These are phyloP conservation scores for Sordariomycetes sp. DNA, from an alignment of 2,329 filamentous ascomycete genomes.

Conservation along the genomic window DNA sequence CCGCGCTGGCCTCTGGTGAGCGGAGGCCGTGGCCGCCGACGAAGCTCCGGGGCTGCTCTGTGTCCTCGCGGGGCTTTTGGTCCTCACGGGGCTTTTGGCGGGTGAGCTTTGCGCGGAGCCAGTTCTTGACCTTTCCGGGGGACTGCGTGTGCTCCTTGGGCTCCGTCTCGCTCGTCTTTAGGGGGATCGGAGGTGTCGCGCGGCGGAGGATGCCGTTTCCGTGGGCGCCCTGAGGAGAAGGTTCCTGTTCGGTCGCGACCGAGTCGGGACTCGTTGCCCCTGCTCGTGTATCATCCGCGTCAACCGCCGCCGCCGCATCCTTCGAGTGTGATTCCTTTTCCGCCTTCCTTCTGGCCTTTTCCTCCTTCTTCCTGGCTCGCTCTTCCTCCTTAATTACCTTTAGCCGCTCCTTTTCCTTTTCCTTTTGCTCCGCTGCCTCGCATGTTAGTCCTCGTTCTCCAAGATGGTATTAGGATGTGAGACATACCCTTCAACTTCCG, in stretches of 20 bases:
- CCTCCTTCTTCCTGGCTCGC: not conserved
- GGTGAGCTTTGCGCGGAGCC: slow-evolving; percentile 3
- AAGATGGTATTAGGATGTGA: not conserved
- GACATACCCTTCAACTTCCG: slow-evolving; percentile 43
- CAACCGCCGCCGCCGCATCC: too few species aligned
- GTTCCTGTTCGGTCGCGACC: not conserved
- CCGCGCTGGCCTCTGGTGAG: not conserved
- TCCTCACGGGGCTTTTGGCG: not conserved
- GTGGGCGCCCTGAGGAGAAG: not conserved
- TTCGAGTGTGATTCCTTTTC: not conserved
- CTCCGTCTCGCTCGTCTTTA: not conserved
- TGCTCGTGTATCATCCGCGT: too few species aligned
- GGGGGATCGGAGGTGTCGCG: not conserved
- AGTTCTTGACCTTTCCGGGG: slow-evolving; percentile 8
- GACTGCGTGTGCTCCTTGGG: not conserved
- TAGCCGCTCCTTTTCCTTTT: slow-evolving; percentile 26
- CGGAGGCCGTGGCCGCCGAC: slow-evolving; percentile 1
- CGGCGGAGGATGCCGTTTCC: not conserved
- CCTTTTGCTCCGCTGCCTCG: slow-evolving; percentile 30
- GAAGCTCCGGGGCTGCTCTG: not conserved
- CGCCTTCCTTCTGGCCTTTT: not conserved
- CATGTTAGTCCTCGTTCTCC: not conserved
- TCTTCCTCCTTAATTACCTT: slow-evolving; percentile 34
- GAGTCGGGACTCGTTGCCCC: too few species aligned
- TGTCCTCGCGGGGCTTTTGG: not conserved